A percentile compares a stretch with the other conserved stretches of the same genome.
phyloP scores from a whole-genome alignment of 345 rosid genomes.

The Clarkia xantiana region DNA sequence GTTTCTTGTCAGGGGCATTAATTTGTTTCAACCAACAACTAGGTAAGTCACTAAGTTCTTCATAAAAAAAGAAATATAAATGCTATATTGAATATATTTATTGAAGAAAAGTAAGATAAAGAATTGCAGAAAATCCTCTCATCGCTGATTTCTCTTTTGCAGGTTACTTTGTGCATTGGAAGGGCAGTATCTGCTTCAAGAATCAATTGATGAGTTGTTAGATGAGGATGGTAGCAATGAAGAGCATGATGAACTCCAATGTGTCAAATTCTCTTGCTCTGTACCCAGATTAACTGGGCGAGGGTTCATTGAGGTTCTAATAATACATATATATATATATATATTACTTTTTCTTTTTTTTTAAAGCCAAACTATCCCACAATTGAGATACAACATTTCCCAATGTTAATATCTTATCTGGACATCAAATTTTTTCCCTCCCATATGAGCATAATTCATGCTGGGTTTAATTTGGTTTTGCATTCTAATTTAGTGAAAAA shows the following conservation, averaged over 20 bases:
- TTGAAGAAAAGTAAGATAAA: no score
- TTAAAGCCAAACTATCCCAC: no score
- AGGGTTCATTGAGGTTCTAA: slow-evolving; percentile 86
- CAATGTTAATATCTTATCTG: no score
- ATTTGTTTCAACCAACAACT: slow-evolving; percentile 50
- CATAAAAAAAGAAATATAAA: not conserved
- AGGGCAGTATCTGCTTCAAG: slow-evolving; percentile 71
- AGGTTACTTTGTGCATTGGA: slow-evolving; percentile 89
- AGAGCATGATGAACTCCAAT: slow-evolving; percentile 45
- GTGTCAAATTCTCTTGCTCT: slow-evolving; percentile 51
- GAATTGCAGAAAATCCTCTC: no score
- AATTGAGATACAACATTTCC: no score
- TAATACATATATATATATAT: not conserved
- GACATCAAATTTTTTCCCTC: no score
- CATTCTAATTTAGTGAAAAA: no score
- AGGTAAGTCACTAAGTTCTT: slow-evolving; percentile 23
- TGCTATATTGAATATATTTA: no score
- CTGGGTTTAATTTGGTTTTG: no score
- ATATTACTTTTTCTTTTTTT: no score
- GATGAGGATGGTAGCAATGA: slow-evolving; percentile 25
- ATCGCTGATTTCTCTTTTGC: slow-evolving; percentile 10
- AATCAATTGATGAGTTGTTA: slow-evolving; percentile 25
- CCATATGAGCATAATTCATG: no score
- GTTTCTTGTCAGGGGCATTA: slow-evolving; percentile 69
- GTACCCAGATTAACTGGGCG: slow-evolving; percentile 52